Base-by-base conservation (phyloP, 164 flowering plant genomes). In the Liquidambar formosana region DNA sequence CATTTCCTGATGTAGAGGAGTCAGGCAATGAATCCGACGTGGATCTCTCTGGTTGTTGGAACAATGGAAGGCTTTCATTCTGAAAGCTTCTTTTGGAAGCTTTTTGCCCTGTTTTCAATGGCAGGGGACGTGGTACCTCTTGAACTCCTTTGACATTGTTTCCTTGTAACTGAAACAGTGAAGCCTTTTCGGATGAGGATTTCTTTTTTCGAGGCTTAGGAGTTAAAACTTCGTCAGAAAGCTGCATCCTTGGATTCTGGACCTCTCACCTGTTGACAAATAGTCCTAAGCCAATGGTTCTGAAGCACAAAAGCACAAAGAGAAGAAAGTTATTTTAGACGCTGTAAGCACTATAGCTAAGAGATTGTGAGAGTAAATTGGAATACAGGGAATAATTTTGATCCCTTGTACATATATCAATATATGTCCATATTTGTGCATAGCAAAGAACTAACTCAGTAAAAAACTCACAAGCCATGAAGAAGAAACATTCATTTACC, bases 21-120 rank as follows among this genome's bases (percentile, higher is more conserved):
- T 90, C 94, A 0, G 86, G 85, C 71, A 84, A 61, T 21, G 93
- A 89, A 70, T 86, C 94, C 33, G 92, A 84, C 60, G 78, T 79
- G 46, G 90, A 81, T 61, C 78, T 77, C 62, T 85, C 88, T 23
- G 77, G 79, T 51, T 81, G 88, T 67, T 81, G 86, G 33, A 72
- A 68, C 15, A 75, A 48, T 47, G 83, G 71, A 22, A 89, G 70
- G 45, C 44, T 71, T 53, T 85, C 85, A 43, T 75, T 79, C 72
- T 58, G 77, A 59, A 75, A 38, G 64, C 57, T 76, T 72, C 84
- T 83, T 74, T 84, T 90, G 61, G 78, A 63, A 58, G 61, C 64
- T 71, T 84, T 87, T 23, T 74, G 75, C 56, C 67, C 77, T 23
- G 59, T 49, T 76, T 76, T 80, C 19, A 71, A n/a, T 13, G 81